Base-by-base conservation (phyloP, 2,329 filamentous ascomycete species). In the Harringtonia aguacate region DNA sequence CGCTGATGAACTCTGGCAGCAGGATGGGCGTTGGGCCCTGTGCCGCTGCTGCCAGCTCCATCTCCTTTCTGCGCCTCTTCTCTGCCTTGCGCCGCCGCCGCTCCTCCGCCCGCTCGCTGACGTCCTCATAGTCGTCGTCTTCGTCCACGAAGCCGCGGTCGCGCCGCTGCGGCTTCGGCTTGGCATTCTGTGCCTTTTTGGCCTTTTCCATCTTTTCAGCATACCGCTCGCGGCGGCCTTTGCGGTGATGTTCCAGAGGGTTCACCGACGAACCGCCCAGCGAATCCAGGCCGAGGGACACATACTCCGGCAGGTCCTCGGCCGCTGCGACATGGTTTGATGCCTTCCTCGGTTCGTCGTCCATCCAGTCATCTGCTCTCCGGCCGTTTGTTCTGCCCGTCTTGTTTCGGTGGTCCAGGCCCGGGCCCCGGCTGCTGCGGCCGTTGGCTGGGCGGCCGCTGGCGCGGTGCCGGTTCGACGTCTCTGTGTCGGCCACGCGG, bases 1-100 rank as follows among this genome's bases (percentile, higher is more conserved):
- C 81, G 55, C 79, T 92, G 61, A 98, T 94, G 54, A 87, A 94
- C 57, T 95, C 86, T 0, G 94, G 94, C 20, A 98, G 68, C 43
- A 82, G 76, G 37, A 98, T 84, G 1, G 64, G 65, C 2, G 72
- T 73, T 3, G 74, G 76, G 29, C 60, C 58, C 3, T 54, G 58
- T 40, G 59, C 59, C 57, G 63, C 60, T 47, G 63, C 65, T 51
- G 61, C 63, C 54, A 60, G 56, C 52, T 59, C 61, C 30, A 48
- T 50, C 34, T 60, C 56, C 46, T 63, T 66, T 42, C 56, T 58
- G 14, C 62, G 64, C 42, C 62, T 60, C 48, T 64, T 67, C 47
- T 69, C 65, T 7, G 61, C 64, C 48, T 68, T 69, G 34, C 59
- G 63, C 29, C 58, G 61, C 24, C 64, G 63, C 24, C 61, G 60